A percentile compares a stretch with the other conserved stretches of the same genome.
Conservation (phyloP, 1,139 yeast species). For the Suhomyces bolitotheri region DNA sequence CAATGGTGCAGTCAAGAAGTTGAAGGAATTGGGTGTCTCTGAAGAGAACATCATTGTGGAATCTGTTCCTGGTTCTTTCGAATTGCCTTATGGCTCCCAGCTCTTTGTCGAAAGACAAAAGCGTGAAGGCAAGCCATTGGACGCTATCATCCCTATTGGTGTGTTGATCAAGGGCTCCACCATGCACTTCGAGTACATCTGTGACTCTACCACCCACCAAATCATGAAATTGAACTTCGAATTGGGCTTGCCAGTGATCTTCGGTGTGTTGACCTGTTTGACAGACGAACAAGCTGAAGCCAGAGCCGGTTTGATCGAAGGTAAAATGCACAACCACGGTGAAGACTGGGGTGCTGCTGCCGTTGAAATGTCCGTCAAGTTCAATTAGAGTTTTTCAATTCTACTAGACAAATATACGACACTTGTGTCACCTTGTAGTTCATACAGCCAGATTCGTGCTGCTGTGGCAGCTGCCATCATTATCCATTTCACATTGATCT, state of each 20-base stretch:
- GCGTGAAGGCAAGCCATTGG: conserved; percentile 53
- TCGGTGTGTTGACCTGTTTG: conserved; percentile 89
- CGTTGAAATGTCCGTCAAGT: conserved; percentile 85
- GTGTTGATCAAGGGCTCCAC: conserved; percentile 94
- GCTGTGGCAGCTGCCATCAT: too few species aligned
- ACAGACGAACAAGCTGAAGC: conserved; percentile 92
- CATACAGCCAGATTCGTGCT: not conserved
- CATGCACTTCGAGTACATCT: conserved; percentile 96
- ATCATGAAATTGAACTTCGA: conserved; percentile 80
- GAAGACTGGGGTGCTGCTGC: conserved; percentile 99
- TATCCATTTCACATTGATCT: too few species aligned
- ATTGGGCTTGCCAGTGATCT: conserved; percentile 76
- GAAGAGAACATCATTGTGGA: conserved; percentile 76
- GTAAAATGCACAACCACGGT: conserved; percentile 89
- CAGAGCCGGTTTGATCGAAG: conserved; percentile 84
- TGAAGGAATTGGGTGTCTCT: conserved; percentile 66
- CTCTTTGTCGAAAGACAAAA: conserved; percentile 50
- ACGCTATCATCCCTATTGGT: conserved; percentile 92
- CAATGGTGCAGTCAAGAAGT: conserved; percentile 66
- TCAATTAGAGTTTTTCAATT: conserved; percentile 14
- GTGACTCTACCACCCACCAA: conserved; percentile 85
- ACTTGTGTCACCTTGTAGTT: too few species aligned
- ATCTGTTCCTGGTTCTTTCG: conserved; percentile 92
- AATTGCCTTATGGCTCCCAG: conserved; percentile 80
- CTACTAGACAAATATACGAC: too few species aligned